phyloP scores from a whole-genome alignment of 2,329 filamentous ascomycete genomes.

The Chrysoporthe puriensis region DNA sequence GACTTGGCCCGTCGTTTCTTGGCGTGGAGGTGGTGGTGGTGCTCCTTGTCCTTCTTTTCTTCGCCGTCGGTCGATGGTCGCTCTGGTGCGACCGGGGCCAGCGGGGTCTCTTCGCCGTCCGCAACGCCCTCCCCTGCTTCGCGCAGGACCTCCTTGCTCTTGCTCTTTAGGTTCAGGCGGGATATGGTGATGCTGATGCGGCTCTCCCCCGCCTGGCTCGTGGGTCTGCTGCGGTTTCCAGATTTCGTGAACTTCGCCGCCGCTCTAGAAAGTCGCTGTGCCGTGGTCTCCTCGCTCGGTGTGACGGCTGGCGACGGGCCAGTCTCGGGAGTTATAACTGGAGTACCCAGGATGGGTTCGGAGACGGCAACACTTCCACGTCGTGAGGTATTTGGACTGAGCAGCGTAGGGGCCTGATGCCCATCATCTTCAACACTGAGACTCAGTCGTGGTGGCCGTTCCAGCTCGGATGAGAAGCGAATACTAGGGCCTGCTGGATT shows the following conservation, averaged over 20 bases:
- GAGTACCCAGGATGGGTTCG: constrained; percentile 40
- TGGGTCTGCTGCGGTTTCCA: constrained; percentile 56
- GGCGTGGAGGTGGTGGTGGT: constrained; percentile 37
- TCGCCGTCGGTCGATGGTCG: constrained; percentile 23
- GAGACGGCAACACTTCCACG: constrained; percentile 56
- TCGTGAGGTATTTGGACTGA: constrained; percentile 43
- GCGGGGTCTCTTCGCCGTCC: constrained; percentile 28
- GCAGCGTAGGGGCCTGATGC: constrained; percentile 37
- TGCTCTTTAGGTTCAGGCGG: constrained; percentile 56
- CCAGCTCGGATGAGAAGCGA: constrained; percentile 59
- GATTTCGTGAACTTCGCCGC: constrained; percentile 57
- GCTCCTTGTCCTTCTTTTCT: constrained; percentile 32
- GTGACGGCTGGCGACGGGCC: constrained; percentile 46
- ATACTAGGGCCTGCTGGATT: constrained; percentile 51
- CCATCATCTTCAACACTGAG: constrained; percentile 49
- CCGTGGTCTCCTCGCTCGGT: constrained; percentile 57
- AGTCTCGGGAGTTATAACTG: constrained; percentile 33
- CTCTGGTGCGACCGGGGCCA: constrained; percentile 23
- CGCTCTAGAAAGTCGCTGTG: constrained; percentile 60
- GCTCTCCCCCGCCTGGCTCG: constrained; percentile 61
- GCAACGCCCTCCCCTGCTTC: constrained; percentile 32
- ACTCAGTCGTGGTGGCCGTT: constrained; percentile 52
- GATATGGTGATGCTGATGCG: constrained; percentile 62
- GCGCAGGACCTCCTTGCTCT: constrained; percentile 54
- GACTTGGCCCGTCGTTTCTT: constrained; percentile 43